Conservation (phyloP, 345 rosid genomes). For the Pistacia atlantica region DNA sequence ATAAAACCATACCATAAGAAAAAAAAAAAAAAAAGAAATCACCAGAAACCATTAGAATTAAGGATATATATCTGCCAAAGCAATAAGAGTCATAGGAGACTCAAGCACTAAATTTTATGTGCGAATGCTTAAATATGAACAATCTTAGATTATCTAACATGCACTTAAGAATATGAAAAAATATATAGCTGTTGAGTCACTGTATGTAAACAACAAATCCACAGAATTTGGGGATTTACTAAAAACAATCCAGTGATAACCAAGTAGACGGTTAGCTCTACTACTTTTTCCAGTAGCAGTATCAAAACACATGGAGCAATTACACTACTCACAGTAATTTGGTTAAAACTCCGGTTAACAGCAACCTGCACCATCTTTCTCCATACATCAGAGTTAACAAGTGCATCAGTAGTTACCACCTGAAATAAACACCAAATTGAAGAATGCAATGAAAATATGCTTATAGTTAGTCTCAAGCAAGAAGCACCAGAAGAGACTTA, state of each 20-base stretch:
- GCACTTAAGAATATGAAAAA: background rate
- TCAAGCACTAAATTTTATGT: no score
- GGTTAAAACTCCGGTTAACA: conserved; percentile 94
- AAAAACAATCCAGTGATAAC: background rate
- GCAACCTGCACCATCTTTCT: conserved; percentile 85
- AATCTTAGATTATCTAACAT: no score
- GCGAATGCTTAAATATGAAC: background rate
- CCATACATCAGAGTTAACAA: conserved; percentile 84
- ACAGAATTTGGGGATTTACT: background rate
- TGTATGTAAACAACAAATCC: background rate
- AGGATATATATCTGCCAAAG: background rate
- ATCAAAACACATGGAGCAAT: conserved; percentile 12
- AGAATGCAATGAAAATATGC: conserved; percentile 8
- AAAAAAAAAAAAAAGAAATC: background rate
- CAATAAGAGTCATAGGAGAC: background rate
- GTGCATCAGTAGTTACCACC: conserved; percentile 93
- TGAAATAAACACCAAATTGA: conserved; percentile 36
- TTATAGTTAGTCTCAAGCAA: conserved; percentile 10
- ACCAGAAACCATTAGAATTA: background rate
- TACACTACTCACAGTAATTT: conserved; percentile 71
- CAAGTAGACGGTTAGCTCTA: background rate
- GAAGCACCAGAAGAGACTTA: conserved; percentile 43
- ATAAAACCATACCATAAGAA: background rate
- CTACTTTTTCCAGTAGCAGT: background rate
- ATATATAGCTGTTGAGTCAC: background rate